These are phyloP conservation scores for Ceratocystis diversiconidia DNA, from an alignment of 2,329 filamentous ascomycete species.

Conservation along the genomic window DNA sequence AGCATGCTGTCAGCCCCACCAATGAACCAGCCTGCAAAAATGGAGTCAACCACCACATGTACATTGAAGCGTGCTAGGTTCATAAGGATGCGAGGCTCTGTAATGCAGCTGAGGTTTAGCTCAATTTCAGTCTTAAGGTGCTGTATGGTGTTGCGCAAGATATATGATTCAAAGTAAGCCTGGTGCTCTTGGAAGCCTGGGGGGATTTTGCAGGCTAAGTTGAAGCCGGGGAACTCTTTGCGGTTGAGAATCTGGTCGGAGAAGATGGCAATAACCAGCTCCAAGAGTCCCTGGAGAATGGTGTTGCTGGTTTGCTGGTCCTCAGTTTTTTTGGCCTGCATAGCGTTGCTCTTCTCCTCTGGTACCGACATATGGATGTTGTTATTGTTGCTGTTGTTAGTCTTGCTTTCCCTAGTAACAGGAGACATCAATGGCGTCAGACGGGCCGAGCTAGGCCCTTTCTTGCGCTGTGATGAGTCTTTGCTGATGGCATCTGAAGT, in stretches of 20 bases:
- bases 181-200: slow-evolving; percentile 91
- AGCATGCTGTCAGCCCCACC: slow-evolving; percentile 71
- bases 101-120: slow-evolving; percentile 54
- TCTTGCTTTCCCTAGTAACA: not conserved
- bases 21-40: slow-evolving; percentile 94
- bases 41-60: slow-evolving; percentile 66
- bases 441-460: slow-evolving; percentile 41
- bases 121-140: slow-evolving; percentile 57
- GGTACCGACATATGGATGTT: not conserved
- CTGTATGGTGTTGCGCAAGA: slow-evolving; percentile 61
- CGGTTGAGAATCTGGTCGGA: slow-evolving; percentile 70
- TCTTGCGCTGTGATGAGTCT: slow-evolving; percentile 9
- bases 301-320: slow-evolving; percentile 47
- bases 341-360: not conserved
- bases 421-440: slow-evolving; percentile 48
- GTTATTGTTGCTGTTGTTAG: not conserved
- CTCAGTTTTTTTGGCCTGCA: slow-evolving; percentile 28
- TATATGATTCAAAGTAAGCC: slow-evolving; percentile 84
- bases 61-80: slow-evolving; percentile 71
- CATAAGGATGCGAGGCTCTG: slow-evolving; percentile 69
- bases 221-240: slow-evolving; percentile 83
- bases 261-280: slow-evolving; percentile 67
- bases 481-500: slow-evolving; percentile 37
- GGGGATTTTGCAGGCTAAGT: slow-evolving; percentile 73
- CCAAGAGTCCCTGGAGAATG: slow-evolving; percentile 61